phyloP scores from a whole-genome alignment of 2,329 filamentous ascomycete genomes.

The Xylariaceae sp. region DNA sequence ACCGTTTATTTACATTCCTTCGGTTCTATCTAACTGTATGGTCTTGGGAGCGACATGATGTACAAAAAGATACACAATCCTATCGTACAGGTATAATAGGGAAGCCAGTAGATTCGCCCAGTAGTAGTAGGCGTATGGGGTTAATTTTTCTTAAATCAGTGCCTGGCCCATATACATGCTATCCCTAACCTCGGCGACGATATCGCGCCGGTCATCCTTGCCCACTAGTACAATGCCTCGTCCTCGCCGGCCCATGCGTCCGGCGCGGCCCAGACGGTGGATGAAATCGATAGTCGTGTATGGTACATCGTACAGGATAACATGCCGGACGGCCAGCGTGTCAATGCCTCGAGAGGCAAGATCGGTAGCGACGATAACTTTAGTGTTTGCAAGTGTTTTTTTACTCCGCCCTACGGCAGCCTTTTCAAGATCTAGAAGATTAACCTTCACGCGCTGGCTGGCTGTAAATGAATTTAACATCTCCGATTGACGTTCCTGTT shows the following conservation, averaged over 20 bases:
- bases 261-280: constrained; percentile 85
- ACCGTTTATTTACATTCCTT: neutral
- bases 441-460: constrained; percentile 37
- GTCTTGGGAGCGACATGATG: neutral
- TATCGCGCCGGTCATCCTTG: constrained; percentile 81
- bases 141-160: constrained; percentile 59
- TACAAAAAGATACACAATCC: neutral
- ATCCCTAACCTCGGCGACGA: constrained; percentile 86
- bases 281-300: constrained; percentile 98
- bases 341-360: constrained; percentile 90
- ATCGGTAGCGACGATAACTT: constrained; percentile 92
- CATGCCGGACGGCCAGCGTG: constrained; percentile 83
- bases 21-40: neutral
- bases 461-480: constrained; percentile 71
- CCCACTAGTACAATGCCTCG: constrained; percentile 87
- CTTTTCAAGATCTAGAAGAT: constrained; percentile 15
- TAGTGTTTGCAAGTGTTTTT: constrained; percentile 67
- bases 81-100: neutral
- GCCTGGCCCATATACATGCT: constrained; percentile 82
- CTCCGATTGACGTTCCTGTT: constrained; percentile 71
- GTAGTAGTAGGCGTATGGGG: neutral
- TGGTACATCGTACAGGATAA: constrained; percentile 95
- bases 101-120: neutral
- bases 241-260: constrained; percentile 86
- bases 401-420: constrained; percentile 33